Evolutionary conservation across 345 rosid genomes (phyloP).

Genomic region (Atalantia buxifolia): DNA sequence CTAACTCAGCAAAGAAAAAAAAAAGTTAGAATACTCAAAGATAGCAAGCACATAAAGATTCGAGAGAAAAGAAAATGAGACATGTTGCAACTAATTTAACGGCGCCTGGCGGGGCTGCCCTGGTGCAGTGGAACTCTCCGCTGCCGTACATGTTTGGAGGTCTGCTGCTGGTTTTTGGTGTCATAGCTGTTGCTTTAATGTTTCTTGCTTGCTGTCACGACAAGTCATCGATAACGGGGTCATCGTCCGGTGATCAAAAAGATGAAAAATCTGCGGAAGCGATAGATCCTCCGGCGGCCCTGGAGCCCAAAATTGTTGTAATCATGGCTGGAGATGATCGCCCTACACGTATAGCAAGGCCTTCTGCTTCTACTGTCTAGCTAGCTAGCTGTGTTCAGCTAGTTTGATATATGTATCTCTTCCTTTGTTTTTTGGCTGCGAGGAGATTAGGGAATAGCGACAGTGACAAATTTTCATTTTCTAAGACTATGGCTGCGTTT

Average conservation of each 20-base stretch:
- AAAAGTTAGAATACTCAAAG: background rate
- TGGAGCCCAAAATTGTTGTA: constrained; percentile 29
- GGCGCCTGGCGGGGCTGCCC: background rate
- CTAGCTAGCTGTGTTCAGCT: background rate
- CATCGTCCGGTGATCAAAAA: background rate
- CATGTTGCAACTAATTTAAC: background rate
- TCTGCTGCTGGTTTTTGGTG: constrained; percentile 14
- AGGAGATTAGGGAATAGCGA: too few species aligned
- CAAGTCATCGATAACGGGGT: background rate
- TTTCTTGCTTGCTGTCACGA: constrained; percentile 23
- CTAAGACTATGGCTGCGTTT: too few species aligned
- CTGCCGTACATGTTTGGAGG: constrained; percentile 37
- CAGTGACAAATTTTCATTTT: too few species aligned
- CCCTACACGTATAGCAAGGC: constrained; percentile 34
- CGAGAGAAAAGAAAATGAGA: background rate
- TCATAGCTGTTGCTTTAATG: constrained; percentile 22
- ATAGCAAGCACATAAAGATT: background rate
- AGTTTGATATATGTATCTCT: too few species aligned
- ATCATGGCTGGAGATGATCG: constrained; percentile 43
- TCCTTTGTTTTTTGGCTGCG: too few species aligned
- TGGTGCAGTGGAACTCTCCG: constrained; percentile 25
- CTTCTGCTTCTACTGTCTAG: constrained; percentile 7
- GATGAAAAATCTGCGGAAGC: constrained; percentile 2
- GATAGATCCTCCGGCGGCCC: background rate
- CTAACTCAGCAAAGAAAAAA: background rate